Evolutionary conservation across 106 monocot genomes (phyloP).

Genomic region (Platanthera guangdongensis): DNA sequence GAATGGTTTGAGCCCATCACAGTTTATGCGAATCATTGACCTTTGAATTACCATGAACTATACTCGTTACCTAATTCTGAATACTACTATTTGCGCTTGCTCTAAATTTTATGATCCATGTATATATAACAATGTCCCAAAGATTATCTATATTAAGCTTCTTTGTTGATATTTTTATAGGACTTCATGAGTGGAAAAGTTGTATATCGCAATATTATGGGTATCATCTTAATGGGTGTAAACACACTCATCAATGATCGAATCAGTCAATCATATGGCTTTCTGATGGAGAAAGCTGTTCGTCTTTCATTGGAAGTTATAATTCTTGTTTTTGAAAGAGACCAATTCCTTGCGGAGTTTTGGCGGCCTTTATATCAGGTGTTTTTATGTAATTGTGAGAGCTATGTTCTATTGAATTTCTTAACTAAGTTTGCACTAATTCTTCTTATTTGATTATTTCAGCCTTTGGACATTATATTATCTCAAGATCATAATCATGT

Average conservation of each 20-base stretch:
- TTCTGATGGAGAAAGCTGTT: conserved; percentile 65
- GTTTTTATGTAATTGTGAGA: background rate
- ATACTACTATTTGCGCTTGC: no score
- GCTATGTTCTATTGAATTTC: conserved; percentile 4
- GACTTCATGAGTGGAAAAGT: conserved; percentile 93
- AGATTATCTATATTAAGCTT: background rate
- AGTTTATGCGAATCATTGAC: no score
- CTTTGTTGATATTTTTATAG: conserved; percentile 18
- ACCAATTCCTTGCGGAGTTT: conserved; percentile 70
- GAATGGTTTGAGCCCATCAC: no score
- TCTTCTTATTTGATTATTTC: conserved; percentile 18
- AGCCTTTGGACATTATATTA: conserved; percentile 88
- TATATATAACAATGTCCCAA: no score
- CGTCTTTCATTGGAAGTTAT: conserved; percentile 74
- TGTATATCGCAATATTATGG: conserved; percentile 83
- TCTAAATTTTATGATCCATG: no score
- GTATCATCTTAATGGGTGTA: conserved; percentile 69
- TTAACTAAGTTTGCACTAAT: conserved; percentile 4
- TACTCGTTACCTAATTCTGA: no score
- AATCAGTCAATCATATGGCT: conserved; percentile 58
- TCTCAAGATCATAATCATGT: conserved; percentile 77
- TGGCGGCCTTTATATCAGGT: conserved; percentile 97
- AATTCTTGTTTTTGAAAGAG: conserved; percentile 70
- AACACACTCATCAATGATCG: conserved; percentile 62
- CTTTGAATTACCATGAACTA: no score